Evolutionary conservation across 257 asterid species (phyloP).

Genomic region (Leonotis leonurus): DNA sequence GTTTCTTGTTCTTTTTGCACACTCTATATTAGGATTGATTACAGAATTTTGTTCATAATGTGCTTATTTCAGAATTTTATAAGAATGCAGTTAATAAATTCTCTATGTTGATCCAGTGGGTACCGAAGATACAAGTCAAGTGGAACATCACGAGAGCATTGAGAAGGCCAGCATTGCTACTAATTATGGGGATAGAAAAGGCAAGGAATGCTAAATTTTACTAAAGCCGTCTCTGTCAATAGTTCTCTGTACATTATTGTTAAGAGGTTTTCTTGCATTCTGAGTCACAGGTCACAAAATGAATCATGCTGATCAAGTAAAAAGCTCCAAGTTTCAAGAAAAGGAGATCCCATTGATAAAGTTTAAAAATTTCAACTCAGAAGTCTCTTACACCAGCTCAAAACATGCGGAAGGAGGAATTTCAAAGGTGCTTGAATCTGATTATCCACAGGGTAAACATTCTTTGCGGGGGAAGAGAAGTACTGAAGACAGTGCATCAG

Average conservation of each 20-base stretch:
- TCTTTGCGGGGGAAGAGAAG: constrained; percentile 39
- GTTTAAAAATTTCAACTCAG: constrained; percentile 28
- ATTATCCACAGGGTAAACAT: constrained; percentile 32
- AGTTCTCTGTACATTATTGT: background rate
- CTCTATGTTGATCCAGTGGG: constrained; percentile 13
- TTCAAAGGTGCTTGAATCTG: constrained; percentile 29
- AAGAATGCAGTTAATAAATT: background rate
- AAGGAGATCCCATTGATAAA: constrained; percentile 25
- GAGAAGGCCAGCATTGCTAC: constrained; percentile 13
- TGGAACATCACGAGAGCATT: constrained; percentile 16
- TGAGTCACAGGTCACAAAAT: constrained; percentile 23
- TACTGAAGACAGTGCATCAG: constrained; percentile 23
- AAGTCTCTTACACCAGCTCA: constrained; percentile 17
- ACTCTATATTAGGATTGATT: background rate
- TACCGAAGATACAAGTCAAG: constrained; percentile 18
- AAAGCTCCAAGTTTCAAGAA: constrained; percentile 38
- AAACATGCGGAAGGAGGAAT: constrained; percentile 25
- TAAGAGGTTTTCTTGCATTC: background rate
- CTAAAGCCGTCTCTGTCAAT: background rate
- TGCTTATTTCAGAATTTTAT: background rate
- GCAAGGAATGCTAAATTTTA: constrained; percentile 7
- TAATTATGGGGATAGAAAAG: constrained; percentile 13
- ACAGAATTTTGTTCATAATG: constrained; percentile 14
- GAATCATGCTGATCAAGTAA: constrained; percentile 29
- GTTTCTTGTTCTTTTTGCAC: background rate